These are phyloP conservation scores for Scalesia atractyloides DNA, from an alignment of 129 eudicot genomes.

Conservation along the genomic window DNA sequence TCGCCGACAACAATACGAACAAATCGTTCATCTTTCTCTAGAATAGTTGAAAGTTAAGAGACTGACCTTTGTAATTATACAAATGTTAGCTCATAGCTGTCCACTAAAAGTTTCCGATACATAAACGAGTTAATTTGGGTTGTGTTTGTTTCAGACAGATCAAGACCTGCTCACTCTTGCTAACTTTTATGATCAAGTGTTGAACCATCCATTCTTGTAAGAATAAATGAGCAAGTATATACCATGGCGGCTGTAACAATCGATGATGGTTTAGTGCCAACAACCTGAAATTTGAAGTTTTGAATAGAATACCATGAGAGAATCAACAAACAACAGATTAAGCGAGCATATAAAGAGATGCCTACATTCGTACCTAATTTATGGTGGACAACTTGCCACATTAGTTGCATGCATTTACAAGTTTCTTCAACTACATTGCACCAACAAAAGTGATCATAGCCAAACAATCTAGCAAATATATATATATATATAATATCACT, in stretches of 20 bases:
- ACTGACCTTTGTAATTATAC: slow-evolving; percentile 35
- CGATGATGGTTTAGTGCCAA: slow-evolving; percentile 71
- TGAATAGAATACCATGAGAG: slow-evolving; percentile 3
- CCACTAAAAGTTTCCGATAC: too few relatives aligned
- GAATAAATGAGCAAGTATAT: slow-evolving; percentile 87
- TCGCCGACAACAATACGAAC: slow-evolving; percentile 84
- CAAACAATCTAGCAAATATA: slow-evolving; percentile 63
- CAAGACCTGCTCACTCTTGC: too few relatives aligned
- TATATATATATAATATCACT: background rate
- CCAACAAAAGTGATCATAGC: slow-evolving; percentile 88
- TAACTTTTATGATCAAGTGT: too few relatives aligned
- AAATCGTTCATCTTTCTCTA: slow-evolving; percentile 80
- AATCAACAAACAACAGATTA: background rate
- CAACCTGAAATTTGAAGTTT: slow-evolving; percentile 52
- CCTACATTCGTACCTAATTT: slow-evolving; percentile 88
- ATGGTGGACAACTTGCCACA: slow-evolving; percentile 93
- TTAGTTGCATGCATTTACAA: too few relatives aligned
- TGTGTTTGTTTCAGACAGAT: too few relatives aligned
- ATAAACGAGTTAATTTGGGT: background rate
- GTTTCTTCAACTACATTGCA: slow-evolving; percentile 73
- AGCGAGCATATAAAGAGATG: slow-evolving; percentile 6
- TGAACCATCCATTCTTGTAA: too few relatives aligned
- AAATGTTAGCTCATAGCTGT: background rate
- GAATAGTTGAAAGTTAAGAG: slow-evolving; percentile 62
- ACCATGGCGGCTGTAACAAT: slow-evolving; percentile 64